Evolutionary conservation across 2,329 filamentous ascomycete genomes (phyloP).

Genomic region (Alternaria gansuensis): DNA sequence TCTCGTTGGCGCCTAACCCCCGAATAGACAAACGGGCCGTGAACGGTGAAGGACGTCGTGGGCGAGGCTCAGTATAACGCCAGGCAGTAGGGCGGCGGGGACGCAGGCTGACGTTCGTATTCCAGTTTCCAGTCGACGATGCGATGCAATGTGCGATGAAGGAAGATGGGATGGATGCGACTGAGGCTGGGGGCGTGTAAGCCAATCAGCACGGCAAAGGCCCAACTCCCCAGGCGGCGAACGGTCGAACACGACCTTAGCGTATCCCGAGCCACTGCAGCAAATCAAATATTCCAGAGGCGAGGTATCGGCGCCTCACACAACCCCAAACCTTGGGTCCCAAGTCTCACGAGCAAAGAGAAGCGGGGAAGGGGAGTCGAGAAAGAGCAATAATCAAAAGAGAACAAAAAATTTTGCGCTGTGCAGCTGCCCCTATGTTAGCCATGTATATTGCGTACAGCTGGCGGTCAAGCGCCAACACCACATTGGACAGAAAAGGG

Average conservation of each 20-base stretch:
- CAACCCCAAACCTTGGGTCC: constrained; percentile 23
- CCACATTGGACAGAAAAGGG: constrained; percentile 18
- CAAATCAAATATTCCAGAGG: constrained; percentile 18
- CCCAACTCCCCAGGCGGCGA: constrained; percentile 1
- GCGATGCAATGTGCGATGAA: constrained; percentile 19
- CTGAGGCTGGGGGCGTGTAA: constrained; percentile 19
- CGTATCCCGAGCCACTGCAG: constrained; percentile 17
- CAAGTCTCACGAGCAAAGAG: constrained; percentile 30
- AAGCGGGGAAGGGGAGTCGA: constrained; percentile 3
- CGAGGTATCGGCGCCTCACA: constrained; percentile 20
- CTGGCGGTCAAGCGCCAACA: constrained; percentile 42
- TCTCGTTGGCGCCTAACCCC: constrained; percentile 38
- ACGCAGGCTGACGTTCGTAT: constrained; percentile 24
- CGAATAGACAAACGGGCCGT: constrained; percentile 15
- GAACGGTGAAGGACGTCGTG: constrained; percentile 17
- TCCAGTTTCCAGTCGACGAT: constrained; percentile 1
- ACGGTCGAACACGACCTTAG: constrained; percentile 10
- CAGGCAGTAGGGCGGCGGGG: constrained; percentile 29
- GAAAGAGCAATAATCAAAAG: constrained; percentile 22
- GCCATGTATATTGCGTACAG: constrained; percentile 18
- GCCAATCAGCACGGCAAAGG: constrained; percentile 28
- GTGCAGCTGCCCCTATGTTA: constrained; percentile 31
- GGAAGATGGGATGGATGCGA: constrained; percentile 27
- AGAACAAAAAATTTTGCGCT: constrained; percentile 11
- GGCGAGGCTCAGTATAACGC: constrained; percentile 23